Evolutionary conservation across 2,329 filamentous ascomycete genomes (phyloP).

Genomic region (Diplodia sapinea): DNA sequence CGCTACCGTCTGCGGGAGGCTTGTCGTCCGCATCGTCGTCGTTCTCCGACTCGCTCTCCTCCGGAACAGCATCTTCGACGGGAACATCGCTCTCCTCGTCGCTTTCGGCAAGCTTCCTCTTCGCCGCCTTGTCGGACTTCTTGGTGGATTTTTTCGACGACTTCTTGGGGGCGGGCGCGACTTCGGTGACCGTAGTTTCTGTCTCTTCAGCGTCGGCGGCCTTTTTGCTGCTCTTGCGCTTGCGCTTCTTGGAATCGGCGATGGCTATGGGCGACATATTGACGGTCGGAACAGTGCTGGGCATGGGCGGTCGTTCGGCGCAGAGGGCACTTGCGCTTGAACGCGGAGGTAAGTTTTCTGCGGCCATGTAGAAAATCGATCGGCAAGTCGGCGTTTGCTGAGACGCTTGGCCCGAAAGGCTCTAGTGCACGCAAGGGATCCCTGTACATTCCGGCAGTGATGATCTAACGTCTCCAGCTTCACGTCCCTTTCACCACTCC

Average conservation of each 20-base stretch:
- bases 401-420: background rate
- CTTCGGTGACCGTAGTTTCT: slow-evolving; percentile 34
- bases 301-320: background rate
- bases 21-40: slow-evolving; percentile 40
- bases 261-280: slow-evolving; percentile 48
- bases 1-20: slow-evolving; percentile 32
- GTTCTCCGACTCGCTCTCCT: slow-evolving; percentile 31
- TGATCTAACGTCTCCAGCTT: slow-evolving; percentile 23
- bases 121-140: slow-evolving; percentile 51
- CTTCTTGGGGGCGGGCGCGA: slow-evolving; percentile 44
- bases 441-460: slow-evolving; percentile 24
- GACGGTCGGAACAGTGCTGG: background rate
- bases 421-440: slow-evolving; percentile 9
- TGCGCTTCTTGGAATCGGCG: slow-evolving; percentile 52
- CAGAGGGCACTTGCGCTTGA: background rate
- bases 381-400: slow-evolving; percentile 15
- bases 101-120: slow-evolving; percentile 44
- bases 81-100: slow-evolving; percentile 42
- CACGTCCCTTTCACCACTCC: slow-evolving; percentile 3
- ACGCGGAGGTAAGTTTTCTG: slow-evolving; percentile 3
- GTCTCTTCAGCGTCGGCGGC: slow-evolving; percentile 38
- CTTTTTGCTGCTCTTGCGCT: slow-evolving; percentile 54
- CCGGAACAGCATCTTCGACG: slow-evolving; percentile 9
- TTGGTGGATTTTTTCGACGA: slow-evolving; percentile 40
- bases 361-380: background rate